A percentile compares a stretch with the other conserved stretches of the same genome.
phyloP scores from a whole-genome alignment of 2,329 filamentous ascomycete species.

The Aspergillus tanneri region DNA sequence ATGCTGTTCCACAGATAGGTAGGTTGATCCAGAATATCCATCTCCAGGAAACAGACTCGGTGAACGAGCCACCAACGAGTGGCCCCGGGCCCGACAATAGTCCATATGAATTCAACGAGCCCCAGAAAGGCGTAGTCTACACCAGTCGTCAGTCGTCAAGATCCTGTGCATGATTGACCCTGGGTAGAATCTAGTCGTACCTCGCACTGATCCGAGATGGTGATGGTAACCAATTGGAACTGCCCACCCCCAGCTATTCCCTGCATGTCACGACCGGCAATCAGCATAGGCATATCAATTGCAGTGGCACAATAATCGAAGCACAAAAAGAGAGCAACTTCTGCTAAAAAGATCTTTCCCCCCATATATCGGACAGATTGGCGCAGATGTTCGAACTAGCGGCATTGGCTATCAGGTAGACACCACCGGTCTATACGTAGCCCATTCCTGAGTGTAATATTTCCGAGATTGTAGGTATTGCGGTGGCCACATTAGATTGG shows the following conservation, averaged over 20 bases:
- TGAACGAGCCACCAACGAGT: constrained; percentile 54
- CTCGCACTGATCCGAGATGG: constrained; percentile 54
- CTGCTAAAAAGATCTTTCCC: constrained; percentile 50
- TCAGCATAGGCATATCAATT: constrained; percentile 52
- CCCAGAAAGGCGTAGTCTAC: constrained; percentile 50
- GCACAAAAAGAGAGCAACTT: constrained; percentile 52
- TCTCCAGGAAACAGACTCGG: constrained; percentile 47
- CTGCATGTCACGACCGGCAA: constrained; percentile 55
- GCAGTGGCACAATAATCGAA: constrained; percentile 53
- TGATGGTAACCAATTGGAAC: constrained; percentile 53
- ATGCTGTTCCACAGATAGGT: constrained; percentile 51
- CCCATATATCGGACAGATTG: constrained; percentile 41
- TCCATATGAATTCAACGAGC: constrained; percentile 55
- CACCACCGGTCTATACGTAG: constrained; percentile 75
- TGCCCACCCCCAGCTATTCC: constrained; percentile 56
- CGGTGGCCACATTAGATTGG: constrained; percentile 60
- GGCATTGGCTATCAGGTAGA: constrained; percentile 69
- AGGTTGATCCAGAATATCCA: constrained; percentile 60
- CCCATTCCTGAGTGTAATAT: constrained; percentile 66
- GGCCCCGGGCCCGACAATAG: constrained; percentile 55
- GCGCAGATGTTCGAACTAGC: constrained; percentile 71
- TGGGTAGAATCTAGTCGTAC: constrained; percentile 16
- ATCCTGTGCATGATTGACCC: not conserved
- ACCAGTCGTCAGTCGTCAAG: not conserved
- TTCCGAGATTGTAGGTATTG: constrained; percentile 59